These are phyloP conservation scores for Triticum turgidum DNA, from an alignment of 176 grass and related monocot species.

Conservation along the genomic window DNA sequence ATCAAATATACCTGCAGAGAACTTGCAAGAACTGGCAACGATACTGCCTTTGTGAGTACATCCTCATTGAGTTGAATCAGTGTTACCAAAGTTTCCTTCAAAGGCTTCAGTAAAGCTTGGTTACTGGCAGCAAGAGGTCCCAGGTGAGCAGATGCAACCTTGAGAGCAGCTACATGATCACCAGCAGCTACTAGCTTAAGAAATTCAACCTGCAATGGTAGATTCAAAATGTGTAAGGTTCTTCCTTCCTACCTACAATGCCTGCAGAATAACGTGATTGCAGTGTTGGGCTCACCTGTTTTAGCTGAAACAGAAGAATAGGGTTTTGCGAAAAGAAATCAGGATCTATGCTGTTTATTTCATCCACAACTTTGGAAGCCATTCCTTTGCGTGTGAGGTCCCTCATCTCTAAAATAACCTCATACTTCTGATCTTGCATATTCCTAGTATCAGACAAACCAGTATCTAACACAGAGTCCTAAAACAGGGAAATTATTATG, in stretches of 20 bases:
- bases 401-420: constrained; percentile 81
- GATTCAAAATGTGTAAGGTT: constrained; percentile 20
- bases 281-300: constrained; percentile 58
- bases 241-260: constrained; percentile 2
- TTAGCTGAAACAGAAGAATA: constrained; percentile 88
- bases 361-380: constrained; percentile 92
- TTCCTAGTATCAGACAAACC: constrained; percentile 29
- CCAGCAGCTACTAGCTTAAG: constrained; percentile 78
- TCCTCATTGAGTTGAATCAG: constrained; percentile 74
- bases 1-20: constrained; percentile 71
- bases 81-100: constrained; percentile 91
- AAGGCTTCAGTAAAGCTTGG: constrained; percentile 86
- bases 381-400: constrained; percentile 78
- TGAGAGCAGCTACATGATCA: constrained; percentile 67
- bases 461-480: constrained; percentile 42
- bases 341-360: constrained; percentile 82
- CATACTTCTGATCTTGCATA: constrained; percentile 65
- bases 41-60: constrained; percentile 54
- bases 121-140: constrained; percentile 86
- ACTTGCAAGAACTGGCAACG: constrained; percentile 79
- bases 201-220: constrained; percentile 77
- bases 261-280: not conserved
- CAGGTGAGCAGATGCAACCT: constrained; percentile 69
- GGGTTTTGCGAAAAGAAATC: constrained; percentile 85
- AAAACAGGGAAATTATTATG: constrained; percentile 23